Evolutionary conservation across 2,329 filamentous ascomycete species (phyloP).

Genomic region (Aspergillus texensis): DNA sequence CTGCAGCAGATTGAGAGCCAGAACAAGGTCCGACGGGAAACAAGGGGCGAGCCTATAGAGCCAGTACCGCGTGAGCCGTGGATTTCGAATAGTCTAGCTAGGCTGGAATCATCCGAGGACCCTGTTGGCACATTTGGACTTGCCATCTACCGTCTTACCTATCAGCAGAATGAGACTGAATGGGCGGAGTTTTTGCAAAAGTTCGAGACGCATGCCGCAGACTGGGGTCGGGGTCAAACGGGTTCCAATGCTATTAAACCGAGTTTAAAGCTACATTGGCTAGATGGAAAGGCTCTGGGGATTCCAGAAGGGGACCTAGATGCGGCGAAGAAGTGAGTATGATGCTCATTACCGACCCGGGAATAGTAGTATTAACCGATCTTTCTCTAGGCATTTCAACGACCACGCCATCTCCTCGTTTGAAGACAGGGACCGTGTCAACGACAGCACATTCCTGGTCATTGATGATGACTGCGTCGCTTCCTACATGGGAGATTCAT

Average conservation of each 20-base stretch:
- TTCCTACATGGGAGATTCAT: slow-evolving; percentile 19
- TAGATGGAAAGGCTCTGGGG: slow-evolving; percentile 25
- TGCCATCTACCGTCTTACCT: slow-evolving; percentile 28
- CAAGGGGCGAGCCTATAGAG: slow-evolving; percentile 14
- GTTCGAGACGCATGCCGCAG: slow-evolving; percentile 24
- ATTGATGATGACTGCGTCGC: slow-evolving; percentile 19
- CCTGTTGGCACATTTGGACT: slow-evolving; percentile 14
- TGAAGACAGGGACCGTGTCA: background rate
- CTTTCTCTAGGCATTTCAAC: slow-evolving; percentile 17
- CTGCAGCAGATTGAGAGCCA: slow-evolving; percentile 14
- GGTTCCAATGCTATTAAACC: slow-evolving; percentile 24
- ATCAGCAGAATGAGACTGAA: slow-evolving; percentile 22
- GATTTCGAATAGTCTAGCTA: slow-evolving; percentile 10
- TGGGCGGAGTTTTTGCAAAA: slow-evolving; percentile 25
- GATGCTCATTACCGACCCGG: too few relatives aligned
- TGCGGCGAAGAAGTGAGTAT: slow-evolving; percentile 11
- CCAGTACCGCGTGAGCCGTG: slow-evolving; percentile 22
- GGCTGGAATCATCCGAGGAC: background rate
- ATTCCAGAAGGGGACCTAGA: slow-evolving; percentile 20
- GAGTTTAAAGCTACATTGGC: slow-evolving; percentile 28
- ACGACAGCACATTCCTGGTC: slow-evolving; percentile 17
- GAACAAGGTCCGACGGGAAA: slow-evolving; percentile 15
- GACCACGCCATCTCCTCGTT: background rate
- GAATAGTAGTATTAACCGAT: background rate
- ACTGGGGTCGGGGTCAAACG: slow-evolving; percentile 28